Percentiles rank a stretch among this genome's conserved stretches.
phyloP scores from a whole-genome alignment of 2,329 filamentous ascomycete genomes.

The Capronia americana region DNA sequence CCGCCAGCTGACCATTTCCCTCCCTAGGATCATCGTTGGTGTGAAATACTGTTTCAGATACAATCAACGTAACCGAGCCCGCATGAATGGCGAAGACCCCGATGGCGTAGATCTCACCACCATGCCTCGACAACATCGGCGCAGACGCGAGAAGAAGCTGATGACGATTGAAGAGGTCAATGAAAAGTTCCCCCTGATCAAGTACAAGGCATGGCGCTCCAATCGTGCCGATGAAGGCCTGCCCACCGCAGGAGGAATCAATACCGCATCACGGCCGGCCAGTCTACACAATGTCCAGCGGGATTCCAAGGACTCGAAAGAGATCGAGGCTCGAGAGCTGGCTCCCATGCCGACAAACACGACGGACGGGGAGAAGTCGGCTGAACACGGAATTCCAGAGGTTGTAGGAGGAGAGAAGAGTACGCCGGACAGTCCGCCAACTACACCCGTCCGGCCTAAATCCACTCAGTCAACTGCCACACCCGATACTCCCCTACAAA shows the following conservation, averaged over 20 bases:
- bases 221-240: conserved; percentile 82
- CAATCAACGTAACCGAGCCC: conserved; percentile 86
- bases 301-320: conserved; percentile 31
- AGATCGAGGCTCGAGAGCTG: conserved; percentile 28
- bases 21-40: conserved; percentile 93
- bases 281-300: conserved; percentile 67
- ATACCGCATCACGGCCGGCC: conserved; percentile 64
- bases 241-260: conserved; percentile 80
- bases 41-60: conserved; percentile 99
- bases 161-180: conserved; percentile 99
- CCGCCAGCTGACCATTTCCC: conserved; percentile 13
- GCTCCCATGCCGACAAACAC: conserved; percentile 23
- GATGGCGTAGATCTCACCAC: conserved; percentile 87
- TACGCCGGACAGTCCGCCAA: conserved; percentile 26
- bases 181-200: conserved; percentile 90
- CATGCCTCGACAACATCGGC: conserved; percentile 83
- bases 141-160: conserved; percentile 93
- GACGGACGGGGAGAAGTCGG: conserved; percentile 27
- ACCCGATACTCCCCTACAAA: conserved; percentile 41
- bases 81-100: conserved; percentile 77
- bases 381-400: conserved; percentile 30
- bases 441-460: conserved; percentile 30
- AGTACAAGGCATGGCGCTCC: conserved; percentile 95
- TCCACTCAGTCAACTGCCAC: conserved; percentile 36
- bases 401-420: conserved; percentile 38